Evolutionary conservation across 2,329 filamentous ascomycete genomes (phyloP).

Genomic region (Alternaria sp.): DNA sequence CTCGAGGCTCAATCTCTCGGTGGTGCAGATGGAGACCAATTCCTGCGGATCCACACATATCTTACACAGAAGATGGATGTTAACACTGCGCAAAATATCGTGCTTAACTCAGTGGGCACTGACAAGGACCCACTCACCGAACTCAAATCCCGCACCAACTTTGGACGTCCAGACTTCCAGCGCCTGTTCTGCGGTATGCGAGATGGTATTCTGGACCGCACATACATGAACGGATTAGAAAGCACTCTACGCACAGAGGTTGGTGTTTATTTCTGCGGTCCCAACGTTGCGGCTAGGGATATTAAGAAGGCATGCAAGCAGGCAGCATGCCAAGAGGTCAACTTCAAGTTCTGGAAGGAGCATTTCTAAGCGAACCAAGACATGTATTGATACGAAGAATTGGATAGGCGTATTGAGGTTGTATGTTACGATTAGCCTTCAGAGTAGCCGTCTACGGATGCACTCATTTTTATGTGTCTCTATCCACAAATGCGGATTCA

Average conservation of each 20-base stretch:
- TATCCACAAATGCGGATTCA: background rate
- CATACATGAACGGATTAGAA: slow-evolving; percentile 84
- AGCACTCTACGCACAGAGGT: slow-evolving; percentile 81
- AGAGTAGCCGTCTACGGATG: slow-evolving; percentile 11
- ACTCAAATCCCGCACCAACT: slow-evolving; percentile 88
- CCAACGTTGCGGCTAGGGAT: slow-evolving; percentile 78
- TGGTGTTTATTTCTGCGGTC: slow-evolving; percentile 97
- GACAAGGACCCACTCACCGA: slow-evolving; percentile 91
- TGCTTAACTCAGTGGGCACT: slow-evolving; percentile 91
- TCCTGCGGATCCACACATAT: slow-evolving; percentile 97
- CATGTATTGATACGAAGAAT: background rate
- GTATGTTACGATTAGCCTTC: slow-evolving; percentile 12
- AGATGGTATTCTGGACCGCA: slow-evolving; percentile 83
- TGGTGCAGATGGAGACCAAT: slow-evolving; percentile 73
- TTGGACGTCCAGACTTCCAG: slow-evolving; percentile 89
- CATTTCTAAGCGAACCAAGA: slow-evolving; percentile 63
- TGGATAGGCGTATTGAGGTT: background rate
- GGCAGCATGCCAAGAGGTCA: slow-evolving; percentile 78
- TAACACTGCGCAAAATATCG: slow-evolving; percentile 95
- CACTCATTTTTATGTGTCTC: slow-evolving; percentile 10
- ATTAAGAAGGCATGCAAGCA: slow-evolving; percentile 83
- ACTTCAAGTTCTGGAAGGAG: slow-evolving; percentile 99
- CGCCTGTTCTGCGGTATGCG: slow-evolving; percentile 84
- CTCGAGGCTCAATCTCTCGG: slow-evolving; percentile 85
- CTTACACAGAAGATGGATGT: slow-evolving; percentile 92